These are phyloP conservation scores for Coniosporium tulheliwenetii DNA, from an alignment of 2,329 filamentous ascomycete species.

Conservation along the genomic window DNA sequence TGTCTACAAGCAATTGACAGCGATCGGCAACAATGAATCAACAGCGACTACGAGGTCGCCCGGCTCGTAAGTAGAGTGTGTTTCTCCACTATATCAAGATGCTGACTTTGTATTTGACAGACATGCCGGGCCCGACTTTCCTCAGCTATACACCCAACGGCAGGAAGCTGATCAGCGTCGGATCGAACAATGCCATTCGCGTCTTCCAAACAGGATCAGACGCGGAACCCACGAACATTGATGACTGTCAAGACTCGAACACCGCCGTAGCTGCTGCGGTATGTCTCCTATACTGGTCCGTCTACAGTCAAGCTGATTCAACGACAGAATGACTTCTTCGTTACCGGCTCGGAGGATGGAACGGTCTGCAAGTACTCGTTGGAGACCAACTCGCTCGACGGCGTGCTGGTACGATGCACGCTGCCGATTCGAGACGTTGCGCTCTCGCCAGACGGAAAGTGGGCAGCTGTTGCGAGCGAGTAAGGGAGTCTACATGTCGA, in stretches of 20 bases:
- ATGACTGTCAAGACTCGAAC: constrained; percentile 81
- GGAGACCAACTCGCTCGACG: constrained; percentile 56
- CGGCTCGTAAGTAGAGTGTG: constrained; percentile 31
- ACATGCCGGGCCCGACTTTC: constrained; percentile 76
- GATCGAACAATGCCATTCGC: constrained; percentile 84
- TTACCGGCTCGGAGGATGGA: constrained; percentile 85
- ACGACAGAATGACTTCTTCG: constrained; percentile 58
- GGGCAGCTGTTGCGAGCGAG: constrained; percentile 95
- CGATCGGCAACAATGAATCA: constrained; percentile 14
- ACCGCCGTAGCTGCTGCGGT: constrained; percentile 59
- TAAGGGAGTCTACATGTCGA: constrained; percentile 20
- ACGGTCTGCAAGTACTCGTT: constrained; percentile 92
- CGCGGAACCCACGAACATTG: constrained; percentile 82
- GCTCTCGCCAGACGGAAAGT: constrained; percentile 64
- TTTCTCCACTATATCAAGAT: constrained; percentile 1
- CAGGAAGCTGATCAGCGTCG: constrained; percentile 72
- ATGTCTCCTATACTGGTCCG: constrained; percentile 8
- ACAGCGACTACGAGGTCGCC: constrained; percentile 42
- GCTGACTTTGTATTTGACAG: constrained; percentile 19
- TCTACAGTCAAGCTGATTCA: constrained; percentile 1
- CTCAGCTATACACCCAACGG: constrained; percentile 85
- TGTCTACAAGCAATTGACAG: too few species aligned
- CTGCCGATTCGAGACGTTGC: constrained; percentile 76
- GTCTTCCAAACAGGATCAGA: constrained; percentile 84
- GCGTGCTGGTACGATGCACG: constrained; percentile 69